These are phyloP conservation scores for Pestalotiopsis fici DNA, from an alignment of 2,329 filamentous ascomycete genomes.

Conservation along the genomic window DNA sequence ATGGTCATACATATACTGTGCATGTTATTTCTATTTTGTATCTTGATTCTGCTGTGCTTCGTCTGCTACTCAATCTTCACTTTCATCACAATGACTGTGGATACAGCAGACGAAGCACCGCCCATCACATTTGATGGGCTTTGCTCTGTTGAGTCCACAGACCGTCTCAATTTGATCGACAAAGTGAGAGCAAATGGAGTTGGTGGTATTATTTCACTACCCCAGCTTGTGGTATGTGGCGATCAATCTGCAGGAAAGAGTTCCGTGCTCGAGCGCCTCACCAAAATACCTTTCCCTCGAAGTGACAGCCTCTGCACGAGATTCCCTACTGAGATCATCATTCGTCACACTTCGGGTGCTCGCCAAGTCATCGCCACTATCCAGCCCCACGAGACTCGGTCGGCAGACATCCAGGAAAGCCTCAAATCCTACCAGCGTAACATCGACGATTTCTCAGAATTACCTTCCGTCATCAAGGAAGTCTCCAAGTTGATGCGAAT, in stretches of 20 bases:
- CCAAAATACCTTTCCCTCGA: constrained; percentile 52
- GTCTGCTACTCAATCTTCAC: too few species aligned
- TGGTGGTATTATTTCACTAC: constrained; percentile 24
- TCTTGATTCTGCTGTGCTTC: too few species aligned
- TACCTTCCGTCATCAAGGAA: background rate
- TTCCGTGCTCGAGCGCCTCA: constrained; percentile 58
- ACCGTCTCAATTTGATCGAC: background rate
- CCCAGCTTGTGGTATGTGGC: constrained; percentile 55
- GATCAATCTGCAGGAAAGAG: constrained; percentile 59
- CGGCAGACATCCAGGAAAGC: background rate
- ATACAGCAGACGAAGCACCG: too few species aligned
- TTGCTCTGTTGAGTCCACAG: too few species aligned
- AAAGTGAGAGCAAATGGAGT: background rate
- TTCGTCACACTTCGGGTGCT: constrained; percentile 32
- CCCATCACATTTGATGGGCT: too few species aligned
- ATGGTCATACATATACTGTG: too few species aligned
- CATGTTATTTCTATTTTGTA: too few species aligned
- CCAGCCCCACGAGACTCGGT: background rate
- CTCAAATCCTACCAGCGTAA: background rate
- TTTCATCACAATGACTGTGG: too few species aligned
- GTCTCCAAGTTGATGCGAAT: background rate
- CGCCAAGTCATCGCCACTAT: background rate
- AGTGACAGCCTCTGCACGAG: constrained; percentile 55
- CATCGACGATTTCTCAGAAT: background rate
- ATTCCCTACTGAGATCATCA: constrained; percentile 55